A percentile compares a stretch with the other conserved stretches of the same genome.
These are phyloP conservation scores for Verticillium longisporum DNA, from an alignment of 2,329 filamentous ascomycete genomes.

Conservation along the genomic window DNA sequence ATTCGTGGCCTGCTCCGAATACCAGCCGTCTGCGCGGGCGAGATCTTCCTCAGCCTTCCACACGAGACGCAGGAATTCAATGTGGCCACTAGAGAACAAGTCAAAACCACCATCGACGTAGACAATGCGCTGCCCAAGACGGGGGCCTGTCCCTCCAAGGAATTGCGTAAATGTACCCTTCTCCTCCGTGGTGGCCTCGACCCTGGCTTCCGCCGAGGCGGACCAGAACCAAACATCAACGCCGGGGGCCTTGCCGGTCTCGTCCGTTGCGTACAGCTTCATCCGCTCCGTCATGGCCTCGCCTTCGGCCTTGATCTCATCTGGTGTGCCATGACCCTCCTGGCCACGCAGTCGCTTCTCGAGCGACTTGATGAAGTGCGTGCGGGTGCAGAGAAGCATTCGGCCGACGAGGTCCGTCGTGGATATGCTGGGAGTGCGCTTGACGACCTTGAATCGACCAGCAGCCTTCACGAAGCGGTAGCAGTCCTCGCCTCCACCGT, in stretches of 20 bases:
- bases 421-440: conserved; percentile 90
- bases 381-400: conserved; percentile 93
- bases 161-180: conserved; percentile 60
- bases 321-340: conserved; percentile 62
- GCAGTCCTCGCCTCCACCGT: conserved; percentile 89
- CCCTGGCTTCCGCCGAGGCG: conserved; percentile 41
- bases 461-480: conserved; percentile 97
- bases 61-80: conserved; percentile 83
- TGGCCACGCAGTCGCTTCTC: conserved; percentile 60
- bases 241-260: conserved; percentile 70
- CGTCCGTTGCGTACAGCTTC: conserved; percentile 79
- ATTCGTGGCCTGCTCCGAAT: conserved; percentile 53
- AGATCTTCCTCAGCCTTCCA: conserved; percentile 64
- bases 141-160: conserved; percentile 64
- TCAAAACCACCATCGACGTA: conserved; percentile 98
- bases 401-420: conserved; percentile 95
- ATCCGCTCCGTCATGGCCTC: conserved; percentile 70
- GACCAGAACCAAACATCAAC: conserved; percentile 83
- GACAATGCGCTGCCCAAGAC: conserved; percentile 74
- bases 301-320: conserved; percentile 57
- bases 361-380: conserved; percentile 84
- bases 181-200: conserved; percentile 42
- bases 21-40: conserved; percentile 67
- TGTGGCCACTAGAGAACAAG: conserved; percentile 93
- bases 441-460: conserved; percentile 91